Conservation (phyloP, 2,329 filamentous ascomycete species). For the Cercospora zeina region DNA sequence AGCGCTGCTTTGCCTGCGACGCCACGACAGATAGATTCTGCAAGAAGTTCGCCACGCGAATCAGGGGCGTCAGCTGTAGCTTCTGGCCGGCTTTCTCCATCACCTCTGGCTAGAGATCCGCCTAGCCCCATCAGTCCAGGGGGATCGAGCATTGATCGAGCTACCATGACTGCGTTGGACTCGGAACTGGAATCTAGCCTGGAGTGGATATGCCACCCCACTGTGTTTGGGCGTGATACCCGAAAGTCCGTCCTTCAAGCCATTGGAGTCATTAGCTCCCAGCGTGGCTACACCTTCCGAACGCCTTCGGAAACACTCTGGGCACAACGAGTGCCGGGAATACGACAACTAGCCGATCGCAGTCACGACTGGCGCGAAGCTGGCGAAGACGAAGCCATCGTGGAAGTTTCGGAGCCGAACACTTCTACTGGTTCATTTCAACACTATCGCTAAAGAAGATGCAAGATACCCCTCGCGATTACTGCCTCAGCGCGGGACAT, state of each 20-base stretch:
- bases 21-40: slow-evolving; percentile 28
- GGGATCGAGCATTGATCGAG: slow-evolving; percentile 72
- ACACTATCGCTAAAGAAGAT: slow-evolving; percentile 6
- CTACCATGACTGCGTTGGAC: slow-evolving; percentile 82
- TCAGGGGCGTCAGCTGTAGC: slow-evolving; percentile 26
- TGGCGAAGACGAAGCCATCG: slow-evolving; percentile 25
- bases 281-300: slow-evolving; percentile 89
- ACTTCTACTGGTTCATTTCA: slow-evolving; percentile 14
- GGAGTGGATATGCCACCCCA: slow-evolving; percentile 97
- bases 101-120: slow-evolving; percentile 35
- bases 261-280: slow-evolving; percentile 93
- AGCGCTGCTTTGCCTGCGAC: slow-evolving; percentile 43
- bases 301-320: slow-evolving; percentile 86
- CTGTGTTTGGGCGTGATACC: slow-evolving; percentile 89
- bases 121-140: slow-evolving; percentile 56
- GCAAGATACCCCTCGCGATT: slow-evolving; percentile 8
- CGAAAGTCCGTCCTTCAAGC: slow-evolving; percentile 94
- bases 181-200: slow-evolving; percentile 84
- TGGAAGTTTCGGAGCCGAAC: slow-evolving; percentile 24
- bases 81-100: slow-evolving; percentile 42
- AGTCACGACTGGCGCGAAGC: slow-evolving; percentile 91
- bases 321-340: slow-evolving; percentile 77
- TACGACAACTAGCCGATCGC: slow-evolving; percentile 77
- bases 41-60: slow-evolving; percentile 27
- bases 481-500: slow-evolving; percentile 3